A percentile compares a stretch with the other conserved stretches of the same genome.
Conservation (phyloP, 2,329 filamentous ascomycete genomes). For the Talaromyces sp. region DNA sequence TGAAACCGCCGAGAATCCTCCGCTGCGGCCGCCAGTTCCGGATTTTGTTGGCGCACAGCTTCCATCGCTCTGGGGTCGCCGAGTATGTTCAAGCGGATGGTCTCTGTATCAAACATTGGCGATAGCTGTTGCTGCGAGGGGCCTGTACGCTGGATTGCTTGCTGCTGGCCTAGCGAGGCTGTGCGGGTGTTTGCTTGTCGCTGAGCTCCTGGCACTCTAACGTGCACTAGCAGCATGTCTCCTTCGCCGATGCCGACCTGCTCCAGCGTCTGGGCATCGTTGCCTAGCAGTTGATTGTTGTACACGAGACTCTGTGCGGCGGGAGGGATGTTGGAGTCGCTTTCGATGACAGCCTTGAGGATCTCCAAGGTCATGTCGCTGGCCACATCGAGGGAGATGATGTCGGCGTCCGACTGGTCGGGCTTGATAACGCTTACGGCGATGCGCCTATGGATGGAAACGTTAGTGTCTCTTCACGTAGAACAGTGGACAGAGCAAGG, state of each 20-base stretch:
- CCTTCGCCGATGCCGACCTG: conserved; percentile 76
- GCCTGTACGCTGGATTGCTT: conserved; percentile 12
- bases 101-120: conserved; percentile 61
- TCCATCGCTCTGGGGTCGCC: conserved; percentile 68
- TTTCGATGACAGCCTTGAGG: conserved; percentile 81
- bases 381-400: conserved; percentile 76
- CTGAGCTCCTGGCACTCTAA: conserved; percentile 35
- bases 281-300: conserved; percentile 74
- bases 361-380: conserved; percentile 76
- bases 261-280: conserved; percentile 74
- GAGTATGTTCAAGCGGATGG: conserved; percentile 74
- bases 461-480: background rate
- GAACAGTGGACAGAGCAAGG: background rate
- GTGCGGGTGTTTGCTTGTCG: background rate
- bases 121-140: conserved; percentile 25
- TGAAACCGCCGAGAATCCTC: conserved; percentile 73
- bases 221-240: conserved; percentile 86
- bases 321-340: conserved; percentile 69
- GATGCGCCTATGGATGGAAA: conserved; percentile 61
- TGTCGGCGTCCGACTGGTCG: conserved; percentile 63
- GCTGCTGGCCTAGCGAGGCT: background rate
- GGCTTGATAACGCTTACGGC: conserved; percentile 78
- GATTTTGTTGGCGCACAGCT: conserved; percentile 65
- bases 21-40: conserved; percentile 69
- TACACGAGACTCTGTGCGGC: conserved; percentile 79